phyloP scores from a whole-genome alignment of 257 asterid genomes.

The Euphrasia confusa region DNA sequence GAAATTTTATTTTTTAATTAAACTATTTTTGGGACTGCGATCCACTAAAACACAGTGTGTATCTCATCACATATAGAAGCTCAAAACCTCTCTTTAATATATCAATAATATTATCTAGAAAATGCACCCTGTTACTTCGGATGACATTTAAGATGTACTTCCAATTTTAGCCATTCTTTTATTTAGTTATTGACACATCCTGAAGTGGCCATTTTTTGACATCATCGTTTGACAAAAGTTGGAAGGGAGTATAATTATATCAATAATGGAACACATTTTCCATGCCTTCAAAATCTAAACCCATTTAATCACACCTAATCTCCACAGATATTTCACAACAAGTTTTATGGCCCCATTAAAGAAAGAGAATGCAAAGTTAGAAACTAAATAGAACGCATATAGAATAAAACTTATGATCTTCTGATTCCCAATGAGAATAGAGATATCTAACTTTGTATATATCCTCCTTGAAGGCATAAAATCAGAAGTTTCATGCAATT shows the following conservation, averaged over 20 bases:
- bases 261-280: conserved; percentile 4
- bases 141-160: conserved; percentile 5
- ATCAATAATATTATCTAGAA: neutral
- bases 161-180: neutral
- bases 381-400: conserved; percentile 10
- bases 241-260: conserved; percentile 5
- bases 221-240: conserved; percentile 4
- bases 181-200: neutral
- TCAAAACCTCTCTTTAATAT: neutral
- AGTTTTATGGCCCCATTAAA: conserved; percentile 6
- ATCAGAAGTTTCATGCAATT: neutral
- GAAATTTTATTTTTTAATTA: conserved; percentile 3
- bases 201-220: conserved; percentile 5
- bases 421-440: conserved; percentile 14
- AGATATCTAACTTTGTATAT: conserved; percentile 5
- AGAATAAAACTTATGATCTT: conserved; percentile 4
- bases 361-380: conserved; percentile 15
- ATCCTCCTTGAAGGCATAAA: conserved; percentile 7
- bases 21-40: neutral
- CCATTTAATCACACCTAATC: neutral
- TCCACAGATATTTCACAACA: neutral
- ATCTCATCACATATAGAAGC: neutral
- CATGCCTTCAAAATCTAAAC: conserved; percentile 6
- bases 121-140: neutral
- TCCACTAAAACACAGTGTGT: conserved; percentile 5